Base-by-base conservation (phyloP, 495 filamentous ascomycete genomes). In the Umbilicaria muhlenbergii region DNA sequence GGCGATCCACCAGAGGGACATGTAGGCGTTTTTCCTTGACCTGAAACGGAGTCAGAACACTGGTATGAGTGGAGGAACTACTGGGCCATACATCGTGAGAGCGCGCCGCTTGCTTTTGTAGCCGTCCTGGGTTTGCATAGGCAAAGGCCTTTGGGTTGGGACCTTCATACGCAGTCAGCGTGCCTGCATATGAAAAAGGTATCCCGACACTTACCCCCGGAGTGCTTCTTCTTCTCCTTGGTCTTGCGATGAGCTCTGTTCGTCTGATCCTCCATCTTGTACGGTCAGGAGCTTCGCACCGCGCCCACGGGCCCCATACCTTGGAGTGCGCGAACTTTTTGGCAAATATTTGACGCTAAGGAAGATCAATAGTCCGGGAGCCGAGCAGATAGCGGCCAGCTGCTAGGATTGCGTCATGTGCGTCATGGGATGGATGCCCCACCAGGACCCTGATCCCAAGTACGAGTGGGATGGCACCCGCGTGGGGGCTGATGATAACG, bases 1-100 rank as follows among this genome's bases (percentile, higher is more conserved):
- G 67, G 44, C 91, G 78, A 65, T 98, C 91, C 58, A 96, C 81
- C 49, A 92, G 79, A 31, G 91, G 91, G 12, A 96, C 91, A 73
- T 98, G 91, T 16, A 95, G 67, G 32, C 88, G 72, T 62, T 93
- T 96, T 64, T 98, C 91, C 72, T 84, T 88, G 59, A 94, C 75
- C 80, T 89, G 19, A 43, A 36, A 49, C 31, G 19, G 41, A 45
- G 21, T 21, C 10, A 32, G 4, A 36, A 32, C 12, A n/a, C 17
- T 16, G 12, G 1, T 3, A 39, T 41, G 17, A 21, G 17, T 34
- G 11, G 32, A 39, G 28, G n/a, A 15, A 34, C 41, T 50, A 28
- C 4, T 8, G 8, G 24, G 24, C 24, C 74, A 42, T 71, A 89
- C 86, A 81, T 96, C 89, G 52, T 93, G 82, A 44, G 87, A 89